Percentiles rank a stretch among this genome's conserved stretches.
Evolutionary conservation across 2,329 filamentous ascomycete genomes (phyloP).

Genomic region (Aspergillus sp.): DNA sequence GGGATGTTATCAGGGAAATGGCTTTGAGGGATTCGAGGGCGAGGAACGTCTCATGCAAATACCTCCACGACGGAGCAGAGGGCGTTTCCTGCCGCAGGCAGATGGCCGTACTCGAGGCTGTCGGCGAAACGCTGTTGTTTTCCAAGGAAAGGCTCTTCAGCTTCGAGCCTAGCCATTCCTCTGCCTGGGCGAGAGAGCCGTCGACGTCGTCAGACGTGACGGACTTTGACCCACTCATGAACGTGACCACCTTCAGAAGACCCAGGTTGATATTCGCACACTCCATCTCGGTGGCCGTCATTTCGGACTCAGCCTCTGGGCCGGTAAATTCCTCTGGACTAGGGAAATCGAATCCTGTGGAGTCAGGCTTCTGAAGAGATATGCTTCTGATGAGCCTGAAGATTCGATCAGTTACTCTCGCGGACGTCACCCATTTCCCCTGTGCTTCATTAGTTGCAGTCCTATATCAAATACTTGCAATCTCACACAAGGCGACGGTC

Average conservation of each 20-base stretch:
- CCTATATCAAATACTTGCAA: background rate
- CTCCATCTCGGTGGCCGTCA: slow-evolving; percentile 28
- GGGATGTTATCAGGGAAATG: slow-evolving; percentile 22
- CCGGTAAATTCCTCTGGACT: slow-evolving; percentile 16
- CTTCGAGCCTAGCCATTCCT: slow-evolving; percentile 23
- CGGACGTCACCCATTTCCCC: slow-evolving; percentile 28
- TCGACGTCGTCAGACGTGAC: slow-evolving; percentile 21
- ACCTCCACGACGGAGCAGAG: slow-evolving; percentile 32
- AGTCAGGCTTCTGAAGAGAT: slow-evolving; percentile 22
- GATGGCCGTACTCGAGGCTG: slow-evolving; percentile 18
- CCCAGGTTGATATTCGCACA: slow-evolving; percentile 23
- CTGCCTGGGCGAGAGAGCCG: slow-evolving; percentile 17
- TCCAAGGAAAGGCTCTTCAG: slow-evolving; percentile 13
- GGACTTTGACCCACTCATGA: slow-evolving; percentile 25
- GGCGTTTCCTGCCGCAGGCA: slow-evolving; percentile 14
- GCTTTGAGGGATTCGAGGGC: slow-evolving; percentile 35
- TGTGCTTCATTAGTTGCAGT: slow-evolving; percentile 15
- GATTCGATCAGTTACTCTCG: slow-evolving; percentile 25
- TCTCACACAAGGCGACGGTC: slow-evolving; percentile 30
- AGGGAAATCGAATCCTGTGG: slow-evolving; percentile 18
- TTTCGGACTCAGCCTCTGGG: slow-evolving; percentile 19
- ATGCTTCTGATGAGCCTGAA: slow-evolving; percentile 26
- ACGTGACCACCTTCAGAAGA: slow-evolving; percentile 24
- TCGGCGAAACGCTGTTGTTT: slow-evolving; percentile 10
- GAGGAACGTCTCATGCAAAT: slow-evolving; percentile 30